A percentile compares a stretch with the other conserved stretches of the same genome.
phyloP scores from a whole-genome alignment of 164 flowering plant species.

The Euptelea pleiosperma region DNA sequence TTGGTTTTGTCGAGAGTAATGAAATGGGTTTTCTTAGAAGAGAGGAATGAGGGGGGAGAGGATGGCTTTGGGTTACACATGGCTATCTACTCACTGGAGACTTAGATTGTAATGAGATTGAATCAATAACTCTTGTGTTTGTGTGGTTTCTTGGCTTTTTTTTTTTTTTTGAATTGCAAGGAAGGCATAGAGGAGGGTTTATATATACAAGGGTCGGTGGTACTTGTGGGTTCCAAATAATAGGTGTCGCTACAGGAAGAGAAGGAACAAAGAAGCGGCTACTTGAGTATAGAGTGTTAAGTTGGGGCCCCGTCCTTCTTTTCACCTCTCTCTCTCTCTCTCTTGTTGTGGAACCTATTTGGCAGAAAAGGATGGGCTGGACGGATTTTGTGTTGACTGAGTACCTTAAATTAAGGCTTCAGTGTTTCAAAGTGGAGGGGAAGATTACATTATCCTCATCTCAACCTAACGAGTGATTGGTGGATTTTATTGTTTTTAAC shows the following conservation, averaged over 20 bases:
- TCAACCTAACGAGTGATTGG: slow-evolving; percentile 7
- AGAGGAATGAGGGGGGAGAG: slow-evolving; percentile 40
- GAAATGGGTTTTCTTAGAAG: slow-evolving; percentile 41
- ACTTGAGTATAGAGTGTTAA: background rate
- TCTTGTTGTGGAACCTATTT: slow-evolving; percentile 1
- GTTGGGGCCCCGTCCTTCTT: background rate
- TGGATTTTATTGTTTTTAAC: slow-evolving; percentile 17
- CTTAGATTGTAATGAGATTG: slow-evolving; percentile 9
- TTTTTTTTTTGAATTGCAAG: slow-evolving; percentile 5
- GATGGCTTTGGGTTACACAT: slow-evolving; percentile 69
- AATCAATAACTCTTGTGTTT: background rate
- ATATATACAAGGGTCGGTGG: slow-evolving; percentile 39
- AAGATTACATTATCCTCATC: slow-evolving; percentile 7
- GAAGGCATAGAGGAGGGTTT: slow-evolving; percentile 13
- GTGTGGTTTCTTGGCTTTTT: background rate
- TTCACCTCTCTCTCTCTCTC: background rate
- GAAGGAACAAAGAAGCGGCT: slow-evolving; percentile 8
- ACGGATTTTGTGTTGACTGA: slow-evolving; percentile 12
- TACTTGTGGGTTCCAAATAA: slow-evolving; percentile 4
- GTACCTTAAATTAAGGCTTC: background rate
- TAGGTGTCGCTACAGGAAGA: slow-evolving; percentile 28
- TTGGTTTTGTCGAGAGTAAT: slow-evolving; percentile 29
- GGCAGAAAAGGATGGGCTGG: slow-evolving; percentile 7
- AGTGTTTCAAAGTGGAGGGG: slow-evolving; percentile 8
- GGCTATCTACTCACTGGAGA: background rate